Conservation (phyloP, 176 grass and related monocot species). For the Juncus effusus region DNA sequence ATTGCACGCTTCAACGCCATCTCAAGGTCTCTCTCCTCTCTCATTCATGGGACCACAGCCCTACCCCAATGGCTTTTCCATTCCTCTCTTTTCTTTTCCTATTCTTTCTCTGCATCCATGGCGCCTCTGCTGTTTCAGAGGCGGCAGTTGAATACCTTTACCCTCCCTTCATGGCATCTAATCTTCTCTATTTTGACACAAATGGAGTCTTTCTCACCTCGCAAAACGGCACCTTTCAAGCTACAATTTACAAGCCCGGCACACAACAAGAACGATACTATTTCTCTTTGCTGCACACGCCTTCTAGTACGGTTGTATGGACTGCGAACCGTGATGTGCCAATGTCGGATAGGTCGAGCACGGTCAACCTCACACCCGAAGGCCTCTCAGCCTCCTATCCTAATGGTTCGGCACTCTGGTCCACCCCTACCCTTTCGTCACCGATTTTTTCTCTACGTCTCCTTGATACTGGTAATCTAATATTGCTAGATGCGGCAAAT, state of each 20-base stretch:
- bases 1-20: constrained; percentile 26
- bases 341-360: constrained; percentile 38
- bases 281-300: constrained; percentile 45
- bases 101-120: not conserved
- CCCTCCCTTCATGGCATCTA: constrained; percentile 40
- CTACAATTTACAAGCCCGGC: constrained; percentile 38
- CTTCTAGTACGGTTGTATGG: constrained; percentile 52
- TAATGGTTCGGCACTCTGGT: constrained; percentile 47
- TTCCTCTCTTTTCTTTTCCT: constrained; percentile 12
- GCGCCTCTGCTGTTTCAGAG: not conserved
- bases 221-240: constrained; percentile 38
- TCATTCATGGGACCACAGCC: constrained; percentile 38
- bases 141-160: constrained; percentile 37
- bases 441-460: constrained; percentile 36
- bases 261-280: constrained; percentile 39
- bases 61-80: constrained; percentile 35
- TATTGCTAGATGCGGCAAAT: constrained; percentile 44
- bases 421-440: constrained; percentile 28
- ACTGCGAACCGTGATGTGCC: constrained; percentile 50
- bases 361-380: constrained; percentile 20
- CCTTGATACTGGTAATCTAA: constrained; percentile 45
- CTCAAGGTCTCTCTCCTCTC: constrained; percentile 5
- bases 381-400: constrained; percentile 35
- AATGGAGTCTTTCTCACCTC: constrained; percentile 51
- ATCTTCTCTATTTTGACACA: constrained; percentile 47